phyloP scores from a whole-genome alignment of 2,329 filamentous ascomycete genomes.

The Malbranchea cinnamomea region DNA sequence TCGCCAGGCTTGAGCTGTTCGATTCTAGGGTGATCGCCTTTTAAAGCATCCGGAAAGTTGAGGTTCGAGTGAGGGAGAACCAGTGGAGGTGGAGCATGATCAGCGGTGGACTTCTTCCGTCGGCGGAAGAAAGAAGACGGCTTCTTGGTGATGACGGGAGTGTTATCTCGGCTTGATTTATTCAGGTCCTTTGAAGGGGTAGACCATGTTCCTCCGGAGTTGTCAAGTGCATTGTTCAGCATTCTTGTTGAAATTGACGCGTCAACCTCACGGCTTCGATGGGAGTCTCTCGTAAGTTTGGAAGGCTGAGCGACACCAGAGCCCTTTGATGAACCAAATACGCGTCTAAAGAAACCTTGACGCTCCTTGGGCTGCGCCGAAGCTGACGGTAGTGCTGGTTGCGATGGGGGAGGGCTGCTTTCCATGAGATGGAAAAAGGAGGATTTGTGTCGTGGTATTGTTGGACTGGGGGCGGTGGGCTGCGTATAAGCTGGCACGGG shows the following conservation, averaged over 20 bases:
- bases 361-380: conserved; percentile 45
- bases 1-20: conserved; percentile 10
- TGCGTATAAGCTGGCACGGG: conserved; percentile 32
- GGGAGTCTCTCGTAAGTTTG: conserved; percentile 3
- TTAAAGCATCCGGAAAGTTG: conserved; percentile 13
- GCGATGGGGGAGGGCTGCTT: conserved; percentile 20
- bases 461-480: conserved; percentile 38
- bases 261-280: conserved; percentile 5
- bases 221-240: conserved; percentile 8
- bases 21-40: conserved; percentile 10
- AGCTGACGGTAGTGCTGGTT: conserved; percentile 26
- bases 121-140: conserved; percentile 87
- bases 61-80: conserved; percentile 30
- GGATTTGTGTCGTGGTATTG: conserved; percentile 36
- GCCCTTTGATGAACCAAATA: conserved; percentile 64
- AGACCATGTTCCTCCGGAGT: conserved; percentile 16
- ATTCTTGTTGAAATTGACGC: conserved; percentile 2
- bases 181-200: conserved; percentile 12
- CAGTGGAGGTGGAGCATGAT: conserved; percentile 47
- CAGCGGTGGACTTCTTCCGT: conserved; percentile 70
- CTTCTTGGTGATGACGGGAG: conserved; percentile 60
- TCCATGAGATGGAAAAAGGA: conserved; percentile 14
- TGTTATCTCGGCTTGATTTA: conserved; percentile 18
- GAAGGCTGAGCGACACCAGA: conserved; percentile 14
- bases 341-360: conserved; percentile 80